Percentiles rank a stretch among this genome's conserved stretches.
Evolutionary conservation across 768 basidiomycete species (phyloP).

Genomic region (Serendipita indica): DNA sequence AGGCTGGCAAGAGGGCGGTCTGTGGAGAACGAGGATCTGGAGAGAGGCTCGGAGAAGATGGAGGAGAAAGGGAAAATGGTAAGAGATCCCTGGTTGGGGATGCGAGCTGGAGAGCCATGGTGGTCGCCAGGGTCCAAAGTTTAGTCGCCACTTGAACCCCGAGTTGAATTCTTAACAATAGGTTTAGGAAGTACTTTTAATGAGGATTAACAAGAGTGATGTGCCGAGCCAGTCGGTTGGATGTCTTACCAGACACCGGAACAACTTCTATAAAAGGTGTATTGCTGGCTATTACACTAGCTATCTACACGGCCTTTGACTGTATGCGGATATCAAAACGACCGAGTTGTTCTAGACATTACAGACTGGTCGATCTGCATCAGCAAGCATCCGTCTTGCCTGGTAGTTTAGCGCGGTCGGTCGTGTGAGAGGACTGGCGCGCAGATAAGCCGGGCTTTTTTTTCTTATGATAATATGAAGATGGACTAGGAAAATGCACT

Average conservation of each 20-base stretch:
- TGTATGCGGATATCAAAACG: conserved; percentile 2
- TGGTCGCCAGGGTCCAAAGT: not conserved
- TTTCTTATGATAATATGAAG: not conserved
- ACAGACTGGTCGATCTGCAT: not conserved
- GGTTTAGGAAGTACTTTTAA: not conserved
- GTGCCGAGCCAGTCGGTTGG: not conserved
- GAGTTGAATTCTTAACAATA: too few species aligned
- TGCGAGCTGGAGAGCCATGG: conserved; percentile 12
- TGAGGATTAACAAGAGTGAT: not conserved
- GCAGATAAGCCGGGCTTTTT: conserved; percentile 1
- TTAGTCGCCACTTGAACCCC: not conserved
- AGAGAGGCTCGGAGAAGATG: not conserved
- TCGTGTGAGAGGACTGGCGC: not conserved
- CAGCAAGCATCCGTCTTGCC: not conserved
- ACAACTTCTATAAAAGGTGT: not conserved
- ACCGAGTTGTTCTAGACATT: not conserved
- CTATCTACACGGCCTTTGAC: not conserved
- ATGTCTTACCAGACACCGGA: not conserved
- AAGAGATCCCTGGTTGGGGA: not conserved
- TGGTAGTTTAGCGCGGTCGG: conserved; percentile 1
- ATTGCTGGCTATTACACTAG: not conserved
- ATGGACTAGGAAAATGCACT: not conserved
- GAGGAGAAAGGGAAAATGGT: conserved; percentile 6
- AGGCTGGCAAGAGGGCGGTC: conserved; percentile 69
- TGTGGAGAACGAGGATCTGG: conserved; percentile 44